A percentile compares a stretch with the other conserved stretches of the same genome.
phyloP scores from a whole-genome alignment of 495 filamentous ascomycete genomes.

The Geoglossum glabrum region DNA sequence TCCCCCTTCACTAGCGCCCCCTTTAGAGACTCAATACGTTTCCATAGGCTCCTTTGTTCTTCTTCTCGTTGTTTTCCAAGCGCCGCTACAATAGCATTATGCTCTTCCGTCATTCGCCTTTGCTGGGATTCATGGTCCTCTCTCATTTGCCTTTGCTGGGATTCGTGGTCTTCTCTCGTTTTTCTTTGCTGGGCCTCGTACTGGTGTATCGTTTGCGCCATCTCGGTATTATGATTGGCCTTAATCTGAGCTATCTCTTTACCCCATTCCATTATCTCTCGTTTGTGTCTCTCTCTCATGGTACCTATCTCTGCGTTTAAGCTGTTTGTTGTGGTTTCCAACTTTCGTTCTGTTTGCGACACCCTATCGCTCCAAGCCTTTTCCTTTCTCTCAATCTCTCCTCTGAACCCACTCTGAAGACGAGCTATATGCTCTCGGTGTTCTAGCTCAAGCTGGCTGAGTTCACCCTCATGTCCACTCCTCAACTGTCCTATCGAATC shows the following conservation, averaged over 20 bases:
- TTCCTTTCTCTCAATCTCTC: background rate
- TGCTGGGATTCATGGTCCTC: no score
- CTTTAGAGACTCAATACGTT: background rate
- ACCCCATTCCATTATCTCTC: no score
- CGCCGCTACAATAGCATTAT: no score
- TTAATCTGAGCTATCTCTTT: no score
- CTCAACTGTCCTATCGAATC: background rate
- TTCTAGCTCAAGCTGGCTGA: background rate
- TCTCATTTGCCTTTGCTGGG: no score
- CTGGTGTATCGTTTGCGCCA: background rate
- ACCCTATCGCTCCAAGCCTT: background rate
- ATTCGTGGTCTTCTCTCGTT: background rate
- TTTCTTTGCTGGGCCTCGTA: background rate
- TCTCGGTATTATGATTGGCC: no score
- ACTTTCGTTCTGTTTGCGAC: background rate
- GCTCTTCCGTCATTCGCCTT: no score
- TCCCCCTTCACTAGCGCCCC: background rate
- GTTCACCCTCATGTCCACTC: background rate
- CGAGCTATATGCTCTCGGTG: background rate
- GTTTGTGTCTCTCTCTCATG: no score
- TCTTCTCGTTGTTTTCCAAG: no score
- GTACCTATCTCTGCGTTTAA: no score
- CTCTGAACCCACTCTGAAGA: background rate
- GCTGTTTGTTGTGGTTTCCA: no score
- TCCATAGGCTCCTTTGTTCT: no score